phyloP scores from a whole-genome alignment of 208 protist species.

The Acanthamoeba lugdunensis region DNA sequence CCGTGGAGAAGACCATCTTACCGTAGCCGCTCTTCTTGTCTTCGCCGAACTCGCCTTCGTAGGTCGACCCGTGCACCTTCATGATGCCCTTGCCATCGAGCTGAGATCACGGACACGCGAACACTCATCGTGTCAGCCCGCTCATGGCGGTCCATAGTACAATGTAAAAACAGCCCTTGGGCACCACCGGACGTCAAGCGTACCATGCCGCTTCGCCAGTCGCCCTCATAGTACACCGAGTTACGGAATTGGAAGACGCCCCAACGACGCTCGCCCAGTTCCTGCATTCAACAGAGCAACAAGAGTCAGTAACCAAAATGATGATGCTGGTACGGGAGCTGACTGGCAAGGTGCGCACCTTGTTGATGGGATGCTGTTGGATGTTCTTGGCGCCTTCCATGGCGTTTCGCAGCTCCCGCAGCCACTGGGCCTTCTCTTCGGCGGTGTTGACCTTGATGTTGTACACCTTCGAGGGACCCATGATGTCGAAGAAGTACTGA shows the following conservation, averaged over 20 bases:
- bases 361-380: slow-evolving; percentile 63
- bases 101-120: neutral
- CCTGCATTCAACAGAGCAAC: neutral
- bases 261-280: slow-evolving; percentile 61
- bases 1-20: slow-evolving; percentile 63
- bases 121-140: too few species aligned
- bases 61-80: slow-evolving; percentile 67
- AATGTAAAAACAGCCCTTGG: too few species aligned
- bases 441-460: slow-evolving; percentile 66
- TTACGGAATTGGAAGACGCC: slow-evolving; percentile 72
- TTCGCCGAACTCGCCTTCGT: slow-evolving; percentile 61
- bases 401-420: neutral
- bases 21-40: slow-evolving; percentile 71
- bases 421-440: slow-evolving; percentile 42
- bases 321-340: neutral
- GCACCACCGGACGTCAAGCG: neutral
- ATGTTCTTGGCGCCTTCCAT: slow-evolving; percentile 69
- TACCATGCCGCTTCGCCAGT: slow-evolving; percentile 67
- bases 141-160: too few species aligned
- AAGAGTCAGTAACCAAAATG: neutral
- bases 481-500: slow-evolving; percentile 69
- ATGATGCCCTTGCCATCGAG: slow-evolving; percentile 70
- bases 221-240: slow-evolving; percentile 64
- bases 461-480: slow-evolving; percentile 65
- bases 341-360: neutral